These are phyloP conservation scores for Penicillium sp. DNA, from an alignment of 2,329 filamentous ascomycete genomes.

Conservation along the genomic window DNA sequence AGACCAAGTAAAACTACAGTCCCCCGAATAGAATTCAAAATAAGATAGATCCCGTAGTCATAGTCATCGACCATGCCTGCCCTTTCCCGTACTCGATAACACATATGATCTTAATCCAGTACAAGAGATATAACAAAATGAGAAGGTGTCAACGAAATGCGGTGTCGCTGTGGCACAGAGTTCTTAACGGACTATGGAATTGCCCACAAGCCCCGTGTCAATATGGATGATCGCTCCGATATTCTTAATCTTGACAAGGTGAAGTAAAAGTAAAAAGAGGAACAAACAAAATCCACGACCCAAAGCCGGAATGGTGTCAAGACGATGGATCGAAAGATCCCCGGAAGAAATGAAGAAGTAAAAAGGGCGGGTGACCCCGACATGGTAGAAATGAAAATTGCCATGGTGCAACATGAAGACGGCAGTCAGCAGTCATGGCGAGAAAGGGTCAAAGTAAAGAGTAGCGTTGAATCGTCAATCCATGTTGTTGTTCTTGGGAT, in stretches of 20 bases:
- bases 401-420: background rate
- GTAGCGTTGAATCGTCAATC: background rate
- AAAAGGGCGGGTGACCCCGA: background rate
- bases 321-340: background rate
- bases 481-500: slow-evolving; percentile 11
- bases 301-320: background rate
- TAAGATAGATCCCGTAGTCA: slow-evolving; percentile 9
- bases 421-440: background rate
- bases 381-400: background rate
- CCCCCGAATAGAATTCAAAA: slow-evolving; percentile 6
- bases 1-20: background rate
- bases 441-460: slow-evolving; percentile 2
- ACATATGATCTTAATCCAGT: slow-evolving; percentile 11
- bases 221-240: slow-evolving; percentile 11
- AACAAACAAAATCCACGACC: background rate
- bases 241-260: background rate
- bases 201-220: slow-evolving; percentile 4
- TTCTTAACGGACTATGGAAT: background rate
- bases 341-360: background rate
- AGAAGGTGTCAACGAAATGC: slow-evolving; percentile 9
- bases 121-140: slow-evolving; percentile 10
- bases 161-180: slow-evolving; percentile 5
- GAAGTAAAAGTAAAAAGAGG: background rate
- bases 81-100: slow-evolving; percentile 14
- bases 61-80: slow-evolving; percentile 14